Conservation (phyloP, 2,329 filamentous ascomycete species). For the Sclerotinia nivalis region DNA sequence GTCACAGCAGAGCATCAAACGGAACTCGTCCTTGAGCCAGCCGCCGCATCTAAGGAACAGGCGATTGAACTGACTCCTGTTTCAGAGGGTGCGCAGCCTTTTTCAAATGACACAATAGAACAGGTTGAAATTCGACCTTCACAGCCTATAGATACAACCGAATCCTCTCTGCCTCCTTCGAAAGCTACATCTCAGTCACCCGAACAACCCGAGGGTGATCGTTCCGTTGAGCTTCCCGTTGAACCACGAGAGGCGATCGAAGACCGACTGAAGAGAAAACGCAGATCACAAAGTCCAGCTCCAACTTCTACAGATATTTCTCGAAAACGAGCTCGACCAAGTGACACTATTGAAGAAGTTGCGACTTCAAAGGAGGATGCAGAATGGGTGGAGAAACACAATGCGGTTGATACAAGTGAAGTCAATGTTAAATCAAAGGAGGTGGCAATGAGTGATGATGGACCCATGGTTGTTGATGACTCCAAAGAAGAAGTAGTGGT, state of each 20-base stretch:
- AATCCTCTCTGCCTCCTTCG: constrained; percentile 27
- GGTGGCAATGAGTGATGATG: constrained; percentile 15
- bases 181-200: constrained; percentile 25
- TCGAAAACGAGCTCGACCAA: constrained; percentile 56
- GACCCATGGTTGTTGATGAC: constrained; percentile 28
- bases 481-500: constrained; percentile 29
- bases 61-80: background rate
- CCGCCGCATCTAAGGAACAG: background rate
- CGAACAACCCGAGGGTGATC: constrained; percentile 28
- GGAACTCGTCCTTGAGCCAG: constrained; percentile 25
- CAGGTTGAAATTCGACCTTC: constrained; percentile 1
- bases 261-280: constrained; percentile 65
- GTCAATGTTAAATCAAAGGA: constrained; percentile 24
- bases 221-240: constrained; percentile 32
- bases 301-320: constrained; percentile 55
- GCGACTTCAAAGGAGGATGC: constrained; percentile 29
- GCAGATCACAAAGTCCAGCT: constrained; percentile 63
- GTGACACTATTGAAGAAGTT: constrained; percentile 33
- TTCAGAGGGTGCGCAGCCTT: background rate
- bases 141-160: constrained; percentile 29
- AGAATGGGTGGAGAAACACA: constrained; percentile 36
- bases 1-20: background rate
- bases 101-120: background rate
- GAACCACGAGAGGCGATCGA: constrained; percentile 45
- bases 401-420: constrained; percentile 29